A percentile compares a stretch with the other conserved stretches of the same genome.
Conservation (phyloP, 169 alveolate species). For the Plasmodium blacklocki region DNA sequence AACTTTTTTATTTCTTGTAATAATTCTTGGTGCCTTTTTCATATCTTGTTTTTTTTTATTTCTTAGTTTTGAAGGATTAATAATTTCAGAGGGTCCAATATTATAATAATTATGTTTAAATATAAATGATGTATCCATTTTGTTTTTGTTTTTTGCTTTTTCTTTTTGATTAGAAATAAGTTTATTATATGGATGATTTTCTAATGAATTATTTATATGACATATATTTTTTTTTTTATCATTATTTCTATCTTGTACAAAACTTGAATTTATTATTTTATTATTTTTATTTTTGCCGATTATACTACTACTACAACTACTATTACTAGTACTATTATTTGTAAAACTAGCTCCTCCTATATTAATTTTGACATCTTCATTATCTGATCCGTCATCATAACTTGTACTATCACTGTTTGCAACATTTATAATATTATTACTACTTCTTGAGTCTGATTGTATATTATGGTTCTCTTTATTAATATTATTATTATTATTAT, state of each 20-base stretch:
- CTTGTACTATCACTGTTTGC: background rate
- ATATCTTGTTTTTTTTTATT: slow-evolving; percentile 26
- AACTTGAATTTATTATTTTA: no score
- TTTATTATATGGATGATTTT: no score
- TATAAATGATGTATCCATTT: background rate
- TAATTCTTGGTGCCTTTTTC: slow-evolving; percentile 18
- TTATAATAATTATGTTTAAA: background rate
- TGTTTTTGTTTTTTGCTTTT: background rate
- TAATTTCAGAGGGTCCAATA: background rate
- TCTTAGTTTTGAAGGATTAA: slow-evolving; percentile 18
- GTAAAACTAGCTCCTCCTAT: background rate
- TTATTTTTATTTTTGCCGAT: no score
- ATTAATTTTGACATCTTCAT: background rate
- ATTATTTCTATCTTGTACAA: no score
- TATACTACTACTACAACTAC: no score
- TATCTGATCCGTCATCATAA: background rate
- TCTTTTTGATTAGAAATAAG: background rate
- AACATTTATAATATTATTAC: background rate
- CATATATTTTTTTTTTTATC: no score
- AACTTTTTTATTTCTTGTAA: slow-evolving; percentile 19
- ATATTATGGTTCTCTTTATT: background rate
- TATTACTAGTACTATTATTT: background rate
- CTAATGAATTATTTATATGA: no score
- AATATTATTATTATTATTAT: background rate
- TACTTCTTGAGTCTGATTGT: background rate